Base-by-base conservation (phyloP, 495 filamentous ascomycete species). In the Penicillium crystallinum region DNA sequence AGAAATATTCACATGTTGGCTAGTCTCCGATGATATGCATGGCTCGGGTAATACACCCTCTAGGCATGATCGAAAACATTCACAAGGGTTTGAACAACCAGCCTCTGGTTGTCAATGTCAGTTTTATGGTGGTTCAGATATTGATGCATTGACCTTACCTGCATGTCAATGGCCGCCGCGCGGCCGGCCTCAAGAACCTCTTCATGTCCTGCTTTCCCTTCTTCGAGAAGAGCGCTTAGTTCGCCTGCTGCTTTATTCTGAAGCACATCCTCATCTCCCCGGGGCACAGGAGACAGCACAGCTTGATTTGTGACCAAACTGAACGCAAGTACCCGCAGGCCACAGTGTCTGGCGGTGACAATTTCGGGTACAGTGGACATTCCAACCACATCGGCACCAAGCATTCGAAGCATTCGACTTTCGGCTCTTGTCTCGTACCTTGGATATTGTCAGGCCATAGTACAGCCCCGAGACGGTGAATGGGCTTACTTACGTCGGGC, bases 311-410 rank as follows among this genome's bases (percentile, higher is more conserved):
- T 90, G n/a, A 90, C 86, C 19, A 91, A 68, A 53, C 85, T 89
- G 55, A 89, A 77, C 29, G 85, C 87, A 36, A 89, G 63, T n/a
- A 90, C 82, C 27, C 80, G 73, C 48, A 91, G 75, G 10, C 80
- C 83, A 49, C 77, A 82, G 60, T 91, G 87, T 55, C 87, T 76
- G 12, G 87, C 87, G 15, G 86, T 81, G 43, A 89, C 77, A 35
- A 89, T 84, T 61, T 91, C 87, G 10, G 87, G 87, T 14, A 90
- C 84, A 6, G 86, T 89, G 15, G 83, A 87, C 87, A 90, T 90
- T 8, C 86, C 87, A 3, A 90, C 87, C 15, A 89, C 66, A 65
- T 90, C 86, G 22, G 84, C 86, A 7, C 86, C 86, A 12, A 88
- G 63, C 30, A 64, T 69, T 23, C 74, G 76, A 52, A 91, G 76